A percentile compares a stretch with the other conserved stretches of the same genome.
phyloP scores from a whole-genome alignment of 306 rosid genomes.

The Myrica gale region DNA sequence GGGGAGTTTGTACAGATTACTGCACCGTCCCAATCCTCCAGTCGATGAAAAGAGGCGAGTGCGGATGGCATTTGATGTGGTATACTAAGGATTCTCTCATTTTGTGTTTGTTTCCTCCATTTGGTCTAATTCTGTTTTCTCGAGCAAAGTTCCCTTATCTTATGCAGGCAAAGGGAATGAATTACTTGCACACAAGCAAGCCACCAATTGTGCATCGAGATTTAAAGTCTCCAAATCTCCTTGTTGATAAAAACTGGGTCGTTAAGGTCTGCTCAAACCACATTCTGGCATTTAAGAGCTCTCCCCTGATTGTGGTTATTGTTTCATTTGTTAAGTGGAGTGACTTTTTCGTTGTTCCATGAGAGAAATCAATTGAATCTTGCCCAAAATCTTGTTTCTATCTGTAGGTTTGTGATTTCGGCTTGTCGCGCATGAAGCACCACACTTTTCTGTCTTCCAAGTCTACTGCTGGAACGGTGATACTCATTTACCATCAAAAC shows the following conservation, averaged over 20 bases:
- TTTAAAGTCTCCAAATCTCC: constrained; percentile 94
- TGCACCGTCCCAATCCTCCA: constrained; percentile 88
- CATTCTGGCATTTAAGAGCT: constrained; percentile 13
- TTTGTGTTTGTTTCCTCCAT: constrained; percentile 15
- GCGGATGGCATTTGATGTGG: constrained; percentile 99
- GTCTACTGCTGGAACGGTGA: constrained; percentile 99
- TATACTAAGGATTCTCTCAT: constrained; percentile 32
- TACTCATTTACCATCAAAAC: constrained; percentile 20
- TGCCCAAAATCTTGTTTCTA: constrained; percentile 22
- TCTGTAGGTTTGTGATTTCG: constrained; percentile 91
- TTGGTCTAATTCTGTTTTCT: constrained; percentile 29
- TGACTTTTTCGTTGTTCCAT: not conserved
- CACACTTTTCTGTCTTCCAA: constrained; percentile 91
- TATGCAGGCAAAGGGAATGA: constrained; percentile 96
- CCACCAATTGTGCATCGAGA: constrained; percentile 98
- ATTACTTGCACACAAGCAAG: constrained; percentile 96
- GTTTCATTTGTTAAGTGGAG: not conserved
- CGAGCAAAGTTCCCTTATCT: constrained; percentile 9
- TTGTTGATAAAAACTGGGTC: constrained; percentile 95
- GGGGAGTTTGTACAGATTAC: constrained; percentile 86
- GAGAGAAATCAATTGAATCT: constrained; percentile 6
- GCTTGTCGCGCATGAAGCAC: constrained; percentile 92
- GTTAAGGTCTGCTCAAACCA: constrained; percentile 68
- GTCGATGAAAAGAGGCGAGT: constrained; percentile 89
- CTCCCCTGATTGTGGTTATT: constrained; percentile 9